Percentiles rank a stretch among this genome's conserved stretches.
These are phyloP conservation scores for Antrodiella citrinella DNA, from an alignment of 768 basidiomycete genomes.

Conservation along the genomic window DNA sequence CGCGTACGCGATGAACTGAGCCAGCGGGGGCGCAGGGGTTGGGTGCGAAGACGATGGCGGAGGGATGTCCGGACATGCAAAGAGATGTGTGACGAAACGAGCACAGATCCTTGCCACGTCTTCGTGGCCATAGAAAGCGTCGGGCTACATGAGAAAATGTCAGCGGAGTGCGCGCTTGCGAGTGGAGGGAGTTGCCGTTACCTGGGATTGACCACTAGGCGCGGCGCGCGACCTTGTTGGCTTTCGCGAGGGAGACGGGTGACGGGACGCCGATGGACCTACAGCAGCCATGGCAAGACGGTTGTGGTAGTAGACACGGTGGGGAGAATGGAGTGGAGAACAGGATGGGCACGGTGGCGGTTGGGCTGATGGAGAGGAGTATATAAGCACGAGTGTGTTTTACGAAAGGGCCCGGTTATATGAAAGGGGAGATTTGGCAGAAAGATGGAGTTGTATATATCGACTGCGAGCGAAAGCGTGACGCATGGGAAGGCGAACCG, in stretches of 20 bases:
- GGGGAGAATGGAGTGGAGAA: neutral
- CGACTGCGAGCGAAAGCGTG: no score
- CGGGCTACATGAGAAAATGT: slow-evolving; percentile 18
- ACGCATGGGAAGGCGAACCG: no score
- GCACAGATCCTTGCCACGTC: slow-evolving; percentile 58
- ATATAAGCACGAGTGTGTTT: neutral
- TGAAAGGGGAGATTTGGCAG: no score
- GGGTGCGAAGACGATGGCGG: slow-evolving; percentile 31
- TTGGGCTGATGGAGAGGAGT: neutral
- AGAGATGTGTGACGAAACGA: slow-evolving; percentile 78
- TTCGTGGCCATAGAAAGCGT: slow-evolving; percentile 76
- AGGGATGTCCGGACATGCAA: slow-evolving; percentile 80
- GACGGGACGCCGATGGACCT: slow-evolving; percentile 19
- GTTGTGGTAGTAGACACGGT: slow-evolving; percentile 9
- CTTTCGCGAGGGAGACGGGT: slow-evolving; percentile 22
- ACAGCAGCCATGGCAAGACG: slow-evolving; percentile 21
- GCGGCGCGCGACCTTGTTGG: slow-evolving; percentile 1
- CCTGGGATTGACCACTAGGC: no score
- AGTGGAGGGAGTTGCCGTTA: no score
- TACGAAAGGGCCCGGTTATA: no score
- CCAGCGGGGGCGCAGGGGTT: slow-evolving; percentile 52
- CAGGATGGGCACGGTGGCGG: neutral
- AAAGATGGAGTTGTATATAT: no score
- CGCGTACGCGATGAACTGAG: slow-evolving; percentile 81
- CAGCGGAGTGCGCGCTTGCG: slow-evolving; percentile 3